These are phyloP conservation scores for Fusarium dimerum DNA, from an alignment of 2,329 filamentous ascomycete genomes.

Conservation along the genomic window DNA sequence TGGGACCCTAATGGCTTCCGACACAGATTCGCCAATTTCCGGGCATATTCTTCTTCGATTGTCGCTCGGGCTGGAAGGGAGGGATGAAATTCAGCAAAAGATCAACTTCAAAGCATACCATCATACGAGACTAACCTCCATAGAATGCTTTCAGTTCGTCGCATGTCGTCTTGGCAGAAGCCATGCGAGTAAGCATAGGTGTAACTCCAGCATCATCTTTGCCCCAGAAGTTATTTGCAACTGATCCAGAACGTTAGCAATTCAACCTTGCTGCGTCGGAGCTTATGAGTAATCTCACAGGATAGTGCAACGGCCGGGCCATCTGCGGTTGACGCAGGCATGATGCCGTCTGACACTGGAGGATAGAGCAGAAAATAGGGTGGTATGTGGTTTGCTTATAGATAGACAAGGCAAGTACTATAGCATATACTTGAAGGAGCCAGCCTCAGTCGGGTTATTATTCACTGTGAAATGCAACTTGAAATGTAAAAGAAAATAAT, in stretches of 20 bases:
- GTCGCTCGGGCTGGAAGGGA: constrained; percentile 70
- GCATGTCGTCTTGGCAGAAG: constrained; percentile 87
- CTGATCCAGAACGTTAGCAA: constrained; percentile 42
- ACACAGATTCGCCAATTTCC: constrained; percentile 82
- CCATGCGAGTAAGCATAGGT: constrained; percentile 92
- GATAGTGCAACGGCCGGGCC: constrained; percentile 67
- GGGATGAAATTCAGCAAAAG: not conserved
- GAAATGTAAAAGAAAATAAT: constrained; percentile 19
- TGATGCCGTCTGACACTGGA: constrained; percentile 37
- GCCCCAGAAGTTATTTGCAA: constrained; percentile 99
- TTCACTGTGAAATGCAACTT: constrained; percentile 9
- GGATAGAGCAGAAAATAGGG: constrained; percentile 1
- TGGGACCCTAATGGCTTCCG: constrained; percentile 87
- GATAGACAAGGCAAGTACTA: constrained; percentile 4
- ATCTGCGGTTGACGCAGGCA: constrained; percentile 64
- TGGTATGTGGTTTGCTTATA: not conserved
- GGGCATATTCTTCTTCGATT: constrained; percentile 95
- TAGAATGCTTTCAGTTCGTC: constrained; percentile 96
- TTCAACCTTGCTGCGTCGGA: too few relatives aligned
- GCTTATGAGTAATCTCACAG: constrained; percentile 47
- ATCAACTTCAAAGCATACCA: not conserved
- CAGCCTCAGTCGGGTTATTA: constrained; percentile 22
- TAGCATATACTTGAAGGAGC: constrained; percentile 11
- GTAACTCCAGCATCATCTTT: constrained; percentile 96
- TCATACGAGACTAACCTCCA: constrained; percentile 54